phyloP scores from a whole-genome alignment of 2,329 filamentous ascomycete genomes.

The Didymella pomorum region DNA sequence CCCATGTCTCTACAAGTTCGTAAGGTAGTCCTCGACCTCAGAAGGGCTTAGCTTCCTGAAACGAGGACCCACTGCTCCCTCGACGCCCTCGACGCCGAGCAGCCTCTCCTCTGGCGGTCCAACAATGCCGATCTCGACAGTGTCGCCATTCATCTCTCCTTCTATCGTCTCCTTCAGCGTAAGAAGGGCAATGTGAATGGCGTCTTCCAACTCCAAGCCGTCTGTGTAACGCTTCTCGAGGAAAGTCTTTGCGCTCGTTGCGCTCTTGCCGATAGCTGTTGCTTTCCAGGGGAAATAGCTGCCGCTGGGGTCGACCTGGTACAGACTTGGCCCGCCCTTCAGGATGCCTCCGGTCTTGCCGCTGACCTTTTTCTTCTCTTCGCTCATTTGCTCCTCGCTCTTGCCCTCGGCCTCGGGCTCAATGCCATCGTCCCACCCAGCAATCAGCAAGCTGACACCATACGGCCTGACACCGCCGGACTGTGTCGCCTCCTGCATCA shows the following conservation, averaged over 20 bases:
- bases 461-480: conserved; percentile 97
- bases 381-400: conserved; percentile 60
- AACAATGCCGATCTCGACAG: conserved; percentile 97
- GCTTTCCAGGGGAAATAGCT: conserved; percentile 99
- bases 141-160: conserved; percentile 98
- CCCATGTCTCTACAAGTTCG: conserved; percentile 77
- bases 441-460: conserved; percentile 92
- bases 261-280: conserved; percentile 97
- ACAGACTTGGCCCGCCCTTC: conserved; percentile 95
- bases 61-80: conserved; percentile 81
- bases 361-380: conserved; percentile 73
- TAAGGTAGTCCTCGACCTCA: conserved; percentile 99
- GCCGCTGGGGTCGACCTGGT: conserved; percentile 98
- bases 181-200: conserved; percentile 95
- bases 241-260: conserved; percentile 98
- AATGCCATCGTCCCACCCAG: conserved; percentile 97
- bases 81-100: conserved; percentile 87
- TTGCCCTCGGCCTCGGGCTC: conserved; percentile 80
- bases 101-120: conserved; percentile 93
- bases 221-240: conserved; percentile 99
- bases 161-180: conserved; percentile 99
- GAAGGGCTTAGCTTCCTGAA: conserved; percentile 96
- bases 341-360: conserved; percentile 94
- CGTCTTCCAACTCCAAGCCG: conserved; percentile 94
- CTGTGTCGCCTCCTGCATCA: conserved; percentile 99